Evolutionary conservation across 208 protist genomes (phyloP), one percentile per base, ranked within the genome.

Genomic region (Trichomonas tenax): DNA sequence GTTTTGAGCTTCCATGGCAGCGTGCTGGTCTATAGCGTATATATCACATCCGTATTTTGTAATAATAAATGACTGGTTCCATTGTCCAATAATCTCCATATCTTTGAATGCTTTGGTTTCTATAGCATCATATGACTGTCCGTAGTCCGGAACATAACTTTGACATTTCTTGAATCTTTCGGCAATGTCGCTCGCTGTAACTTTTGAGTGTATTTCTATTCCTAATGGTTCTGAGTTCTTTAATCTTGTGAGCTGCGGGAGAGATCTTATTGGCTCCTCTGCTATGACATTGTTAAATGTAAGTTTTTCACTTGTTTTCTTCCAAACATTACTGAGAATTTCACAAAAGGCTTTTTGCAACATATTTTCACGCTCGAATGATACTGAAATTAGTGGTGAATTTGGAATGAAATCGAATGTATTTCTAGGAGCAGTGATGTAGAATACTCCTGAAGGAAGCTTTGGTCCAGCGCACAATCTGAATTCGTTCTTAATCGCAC

Each of bases 41-140:
- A 93, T 51, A 41, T 93, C 86, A 34, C 14, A 51, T 11, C 86
- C 86, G 17, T 48, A 38, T 93, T 40, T 48, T 6, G 86, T 93
- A 38, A 93, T 93, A 14, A 93, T 41, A 31, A 93, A 93, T 38
- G 86, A 93, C 51, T 93, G 41, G 45, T 93, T 93, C 86, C 86
- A 93, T 93, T 93, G 86, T 0, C 86, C 86, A 58, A 93, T 93
- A 38, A 93, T 93, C 38, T 93, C 86, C 86, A 93, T 93, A 34
- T 93, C 26, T 26, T 51, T 26, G 45, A 93, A 93, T 51, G 86
- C 23, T 38, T 48, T 40, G 0, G 86, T 93, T 10, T 51, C 44
- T 15, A 93, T 93, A 2, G 17, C 44, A 93, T 48, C 17, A 38
- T 48, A 48, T 3, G 86, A 51, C n/a, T 23, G 86, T 34, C 44